Base-by-base conservation (phyloP, 257 asterid species). In the Cordia subcordata region DNA sequence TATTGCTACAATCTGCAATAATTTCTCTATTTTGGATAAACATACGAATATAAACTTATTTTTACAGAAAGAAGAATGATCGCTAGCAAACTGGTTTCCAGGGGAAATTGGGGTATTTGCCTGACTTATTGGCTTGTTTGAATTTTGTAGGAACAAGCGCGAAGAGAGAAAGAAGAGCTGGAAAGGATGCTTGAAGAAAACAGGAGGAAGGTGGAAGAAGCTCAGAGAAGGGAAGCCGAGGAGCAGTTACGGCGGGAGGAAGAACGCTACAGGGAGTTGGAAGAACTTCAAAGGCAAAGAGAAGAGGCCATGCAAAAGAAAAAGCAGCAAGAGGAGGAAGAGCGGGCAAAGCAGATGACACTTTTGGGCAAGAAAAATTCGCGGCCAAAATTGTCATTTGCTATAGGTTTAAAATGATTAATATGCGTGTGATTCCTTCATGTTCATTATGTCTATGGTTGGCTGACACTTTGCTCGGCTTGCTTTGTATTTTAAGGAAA, bases 291-390 rank as follows among this genome's bases (percentile, higher is more conserved):
- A 55, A 72, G 96, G 39, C 94, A 82, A 76, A 90, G 84, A 58
- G 99, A 90, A 73, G 97, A 87, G 77, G 94, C 95, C 20, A 32
- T 89, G 76, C 77, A 83, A 23, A 83, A 78, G 74, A 89, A 87
- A 58, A 93, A 83, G 60, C 92, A 81, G 66, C 81, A 85, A 64
- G 99, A 94, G 73, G 99, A 90, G 60, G 99, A 93, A 84, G 99
- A 90, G 74, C 76, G 88, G 17, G 84, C 94, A 0, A 94, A 94
- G 63, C 99, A 86, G 73, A 84, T 85, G 76, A 87, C 81, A 76
- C 49, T 90, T 70, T 74, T 87, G 74, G 99, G 99, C 49, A 94
- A 94, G 88, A 87, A 94, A 69, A 94, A 94, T 47, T 85, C 97
- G 22, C 85, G 99, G 52, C 99, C 99, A 0, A 94, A 90, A 80